phyloP scores from a whole-genome alignment of 208 protist genomes.

The Herpetomonas muscarum region DNA sequence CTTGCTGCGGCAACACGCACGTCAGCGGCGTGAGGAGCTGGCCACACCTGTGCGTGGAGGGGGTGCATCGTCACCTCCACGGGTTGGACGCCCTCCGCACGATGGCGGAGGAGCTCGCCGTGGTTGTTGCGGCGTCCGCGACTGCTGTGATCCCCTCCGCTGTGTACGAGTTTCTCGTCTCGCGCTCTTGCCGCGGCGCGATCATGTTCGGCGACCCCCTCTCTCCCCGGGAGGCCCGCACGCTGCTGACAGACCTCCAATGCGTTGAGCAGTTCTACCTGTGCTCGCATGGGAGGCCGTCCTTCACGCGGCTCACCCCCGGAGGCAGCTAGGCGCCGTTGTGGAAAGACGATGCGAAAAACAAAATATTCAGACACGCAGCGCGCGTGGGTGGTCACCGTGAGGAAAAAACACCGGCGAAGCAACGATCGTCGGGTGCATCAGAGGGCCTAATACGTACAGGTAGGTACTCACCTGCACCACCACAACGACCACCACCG shows the following conservation, averaged over 20 bases:
- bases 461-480: no score
- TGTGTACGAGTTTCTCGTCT: constrained; percentile 63
- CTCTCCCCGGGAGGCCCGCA: constrained; percentile 11
- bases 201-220: constrained; percentile 75
- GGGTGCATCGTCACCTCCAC: constrained; percentile 22
- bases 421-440: no score
- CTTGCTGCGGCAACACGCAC: no score
- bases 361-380: no score
- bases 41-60: constrained; percentile 49
- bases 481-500: no score
- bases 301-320: constrained; percentile 37
- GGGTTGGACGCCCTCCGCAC: constrained; percentile 57
- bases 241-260: constrained; percentile 22
- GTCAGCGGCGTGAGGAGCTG: constrained; percentile 38
- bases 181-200: constrained; percentile 73
- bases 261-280: constrained; percentile 58
- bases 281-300: constrained; percentile 72
- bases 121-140: not conserved
- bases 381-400: no score
- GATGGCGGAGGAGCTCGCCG: constrained; percentile 9
- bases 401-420: no score
- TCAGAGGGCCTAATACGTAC: no score
- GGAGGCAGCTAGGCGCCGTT: no score
- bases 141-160: constrained; percentile 37
- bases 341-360: no score